Evolutionary conservation across 768 basidiomycete species (phyloP).

Genomic region (Hericium coralloides): DNA sequence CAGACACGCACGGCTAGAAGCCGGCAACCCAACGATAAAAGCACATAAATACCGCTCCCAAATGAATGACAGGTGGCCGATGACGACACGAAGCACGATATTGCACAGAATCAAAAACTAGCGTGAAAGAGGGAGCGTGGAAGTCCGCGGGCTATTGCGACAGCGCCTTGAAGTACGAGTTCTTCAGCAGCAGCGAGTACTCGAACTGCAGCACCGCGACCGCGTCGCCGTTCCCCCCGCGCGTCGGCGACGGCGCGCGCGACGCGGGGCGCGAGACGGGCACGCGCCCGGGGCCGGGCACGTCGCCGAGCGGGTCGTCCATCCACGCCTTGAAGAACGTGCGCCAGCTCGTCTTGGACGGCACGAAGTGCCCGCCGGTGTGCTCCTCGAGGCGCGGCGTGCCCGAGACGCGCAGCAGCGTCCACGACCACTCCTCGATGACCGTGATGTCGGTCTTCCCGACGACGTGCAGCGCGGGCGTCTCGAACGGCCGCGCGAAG

Average conservation of each 20-base stretch:
- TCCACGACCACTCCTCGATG: slow-evolving; percentile 53
- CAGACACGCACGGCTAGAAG: too few species aligned
- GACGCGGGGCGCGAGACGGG: slow-evolving; percentile 31
- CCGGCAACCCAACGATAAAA: too few species aligned
- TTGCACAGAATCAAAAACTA: too few species aligned
- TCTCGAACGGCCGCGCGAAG: slow-evolving; percentile 45
- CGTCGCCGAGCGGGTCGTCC: slow-evolving; percentile 35
- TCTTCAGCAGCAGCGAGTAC: too few species aligned
- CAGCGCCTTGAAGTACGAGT: too few species aligned
- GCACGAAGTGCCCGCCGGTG: slow-evolving; percentile 80
- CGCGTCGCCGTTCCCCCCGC: too few species aligned
- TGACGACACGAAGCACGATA: too few species aligned
- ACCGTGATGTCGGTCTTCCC: slow-evolving; percentile 74
- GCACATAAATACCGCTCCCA: too few species aligned
- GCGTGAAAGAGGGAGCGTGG: too few species aligned
- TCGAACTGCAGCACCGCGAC: too few species aligned
- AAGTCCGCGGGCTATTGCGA: too few species aligned
- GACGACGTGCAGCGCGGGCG: slow-evolving; percentile 70
- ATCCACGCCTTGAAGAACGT: slow-evolving; percentile 66
- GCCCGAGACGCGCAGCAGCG: slow-evolving; percentile 44
- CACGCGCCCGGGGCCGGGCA: slow-evolving; percentile 35
- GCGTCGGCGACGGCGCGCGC: slow-evolving; percentile 36
- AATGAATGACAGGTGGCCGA: too few species aligned
- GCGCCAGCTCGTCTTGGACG: slow-evolving; percentile 68
- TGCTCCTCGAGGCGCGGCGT: slow-evolving; percentile 65